Evolutionary conservation across 2,329 filamentous ascomycete species (phyloP), one percentile per base, ranked within the genome.

Genomic region (Curvularia spicifera): DNA sequence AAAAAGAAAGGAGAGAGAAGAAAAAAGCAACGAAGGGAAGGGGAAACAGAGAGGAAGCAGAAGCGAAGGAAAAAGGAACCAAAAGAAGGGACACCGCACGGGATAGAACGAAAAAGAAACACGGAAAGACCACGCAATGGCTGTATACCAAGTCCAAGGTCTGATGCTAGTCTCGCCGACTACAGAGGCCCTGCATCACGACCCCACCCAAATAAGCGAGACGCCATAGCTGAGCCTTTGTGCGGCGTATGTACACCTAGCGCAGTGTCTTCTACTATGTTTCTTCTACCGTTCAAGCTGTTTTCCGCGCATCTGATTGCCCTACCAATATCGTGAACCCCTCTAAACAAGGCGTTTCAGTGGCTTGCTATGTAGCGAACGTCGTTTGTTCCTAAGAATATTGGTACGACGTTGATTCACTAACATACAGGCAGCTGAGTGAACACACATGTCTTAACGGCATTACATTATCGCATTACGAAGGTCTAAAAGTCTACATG

Each of bases 401-500:
- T 43, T 26, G 13, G 15, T 4, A 9, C 28, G 24, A 44, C 42
- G 8, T 44, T 13, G 26, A 10, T 9, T 28, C 13, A n/a, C 7
- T 5, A 28, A 4, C 1, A n/a, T 35, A 15, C 13, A n/a, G 4
- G 13, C 3, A 9, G 7, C 4, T 44, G 7, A 44, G 1, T 26
- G 15, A 28, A n/a, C 13, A 28, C 6, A 28, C 12, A 2, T 12
- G 4, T 26, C 4, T 44, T 37, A 37, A 28, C 8, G 42, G 20
- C 42, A 44, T 54, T 40, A 39, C 45, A 39, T 54, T 49, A n/a
- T 49, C 29, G 42, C 18, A 22, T 49, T 22, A 47, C 29, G 5
- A 29, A 53, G 18, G 29, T 37, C 35, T 37, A 37, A 37, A 7
- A 37, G 35, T 31, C 35, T 33, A 46, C 28, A 15, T 31, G 26